Conservation (phyloP, 768 basidiomycete species). For the Leucocoprinus leucothites region DNA sequence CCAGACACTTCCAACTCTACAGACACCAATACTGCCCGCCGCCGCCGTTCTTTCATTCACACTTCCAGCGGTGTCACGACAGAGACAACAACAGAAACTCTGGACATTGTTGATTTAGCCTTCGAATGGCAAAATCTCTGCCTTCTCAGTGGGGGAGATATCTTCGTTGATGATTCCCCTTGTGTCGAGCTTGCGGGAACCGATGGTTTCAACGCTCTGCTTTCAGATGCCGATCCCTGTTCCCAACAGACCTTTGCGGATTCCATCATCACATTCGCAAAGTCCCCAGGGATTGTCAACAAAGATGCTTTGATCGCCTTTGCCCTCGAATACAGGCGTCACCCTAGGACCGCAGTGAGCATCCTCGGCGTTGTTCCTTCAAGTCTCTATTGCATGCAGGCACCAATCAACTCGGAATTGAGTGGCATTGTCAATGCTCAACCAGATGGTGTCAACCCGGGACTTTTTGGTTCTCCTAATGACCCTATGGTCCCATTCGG, state of each 20-base stretch:
- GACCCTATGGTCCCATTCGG: slow-evolving; percentile 42
- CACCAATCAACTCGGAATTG: slow-evolving; percentile 40
- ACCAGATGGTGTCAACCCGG: slow-evolving; percentile 38
- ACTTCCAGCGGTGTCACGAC: slow-evolving; percentile 21
- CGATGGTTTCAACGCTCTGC: slow-evolving; percentile 39
- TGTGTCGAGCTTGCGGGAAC: slow-evolving; percentile 41
- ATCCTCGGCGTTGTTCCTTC: slow-evolving; percentile 41
- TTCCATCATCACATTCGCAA: slow-evolving; percentile 49
- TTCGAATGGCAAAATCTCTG: slow-evolving; percentile 46
- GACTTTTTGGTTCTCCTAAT: slow-evolving; percentile 39
- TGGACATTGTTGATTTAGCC: slow-evolving; percentile 13
- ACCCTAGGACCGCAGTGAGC: slow-evolving; percentile 41
- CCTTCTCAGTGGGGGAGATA: slow-evolving; percentile 36
- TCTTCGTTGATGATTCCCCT: slow-evolving; percentile 32
- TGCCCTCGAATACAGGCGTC: slow-evolving; percentile 39
- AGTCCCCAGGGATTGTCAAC: slow-evolving; percentile 38
- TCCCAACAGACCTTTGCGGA: slow-evolving; percentile 48
- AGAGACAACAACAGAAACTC: slow-evolving; percentile 14
- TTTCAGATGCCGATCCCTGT: slow-evolving; percentile 43
- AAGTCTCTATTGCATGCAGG: slow-evolving; percentile 40
- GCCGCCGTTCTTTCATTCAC: slow-evolving; percentile 11
- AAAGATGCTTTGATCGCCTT: slow-evolving; percentile 35
- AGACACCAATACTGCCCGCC: slow-evolving; percentile 9
- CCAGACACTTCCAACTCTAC: slow-evolving; percentile 19
- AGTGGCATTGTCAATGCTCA: slow-evolving; percentile 38